Percentiles rank a stretch among this genome's conserved stretches.
Conservation (phyloP, 2,329 filamentous ascomycete genomes). For the Penicillium brevicompactum region DNA sequence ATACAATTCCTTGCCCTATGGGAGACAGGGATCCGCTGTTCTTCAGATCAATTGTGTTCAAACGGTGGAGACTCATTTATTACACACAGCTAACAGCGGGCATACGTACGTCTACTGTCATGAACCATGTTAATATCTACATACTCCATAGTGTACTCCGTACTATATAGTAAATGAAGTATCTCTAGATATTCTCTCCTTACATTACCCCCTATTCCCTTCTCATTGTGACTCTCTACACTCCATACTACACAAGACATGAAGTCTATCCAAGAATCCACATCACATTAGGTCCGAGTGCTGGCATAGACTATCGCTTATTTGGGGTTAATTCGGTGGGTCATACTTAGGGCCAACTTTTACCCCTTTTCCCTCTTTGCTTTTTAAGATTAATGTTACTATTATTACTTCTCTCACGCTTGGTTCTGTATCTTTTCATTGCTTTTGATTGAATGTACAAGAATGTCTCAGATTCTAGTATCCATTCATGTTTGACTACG, state of each 20-base stretch:
- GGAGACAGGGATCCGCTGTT: constrained; percentile 14
- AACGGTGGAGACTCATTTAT: not conserved
- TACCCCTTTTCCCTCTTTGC: constrained; percentile 5
- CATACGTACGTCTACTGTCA: no score
- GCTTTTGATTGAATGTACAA: not conserved
- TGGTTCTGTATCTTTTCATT: not conserved
- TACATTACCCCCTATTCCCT: not conserved
- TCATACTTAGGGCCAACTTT: not conserved
- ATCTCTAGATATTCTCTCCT: not conserved
- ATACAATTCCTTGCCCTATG: constrained; percentile 7
- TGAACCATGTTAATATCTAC: not conserved
- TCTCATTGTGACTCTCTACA: not conserved
- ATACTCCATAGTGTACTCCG: not conserved
- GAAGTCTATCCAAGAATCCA: constrained; percentile 1
- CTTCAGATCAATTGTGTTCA: not conserved
- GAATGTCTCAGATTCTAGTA: not conserved
- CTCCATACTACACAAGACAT: not conserved
- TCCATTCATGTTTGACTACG: not conserved
- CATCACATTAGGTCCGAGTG: not conserved
- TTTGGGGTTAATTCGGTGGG: constrained; percentile 1
- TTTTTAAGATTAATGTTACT: not conserved
- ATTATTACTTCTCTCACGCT: not conserved
- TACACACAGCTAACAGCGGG: not conserved
- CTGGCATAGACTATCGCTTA: not conserved
- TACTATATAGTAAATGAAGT: not conserved